Evolutionary conservation across 2,329 filamentous ascomycete genomes (phyloP), one percentile per base, ranked within the genome.

Genomic region (Microcyclospora pomicola): DNA sequence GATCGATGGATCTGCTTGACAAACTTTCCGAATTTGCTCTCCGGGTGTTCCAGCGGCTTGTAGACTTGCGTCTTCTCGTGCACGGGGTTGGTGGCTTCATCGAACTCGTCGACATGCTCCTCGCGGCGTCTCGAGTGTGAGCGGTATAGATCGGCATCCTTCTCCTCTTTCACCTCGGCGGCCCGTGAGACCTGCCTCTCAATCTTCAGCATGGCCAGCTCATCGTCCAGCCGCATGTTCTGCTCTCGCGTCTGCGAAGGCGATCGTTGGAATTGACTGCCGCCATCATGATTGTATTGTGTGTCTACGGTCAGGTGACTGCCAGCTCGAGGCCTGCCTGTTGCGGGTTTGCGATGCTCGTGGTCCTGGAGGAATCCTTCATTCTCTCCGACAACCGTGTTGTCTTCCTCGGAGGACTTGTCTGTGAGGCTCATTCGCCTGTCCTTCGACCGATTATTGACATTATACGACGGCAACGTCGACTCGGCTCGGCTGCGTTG

Each of bases 21-120:
- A 42, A 79, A 68, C 43, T 71, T 74, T 33, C 75, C 75, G 16
- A 82, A 58, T 11, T 62, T 72, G 9, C 71, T 80, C 9, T 67
- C 66, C 2, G 77, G 75, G 43, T 77, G 69, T 45, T 75, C 70
- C 0, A 75, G 72, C 0, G 77, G 76, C 48, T 72, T 73, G 57
- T 80, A 82, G 33, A 75, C 61, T 30, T 73, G 70, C 1, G 75
- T 67, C 50, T 74, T 73, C 53, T 82, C 76, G 49, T 82, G 77
- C 27, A 82, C 61, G 0, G 79, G 78, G 37, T 80, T 80, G 2
- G 78, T 82, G 15, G 73, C 72, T 33, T 69, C 66, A 45, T 80
- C 76, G 47, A 80, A 80, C 38, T 81, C 77, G 50, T 81, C 77
- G 3, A 79, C 60, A 2, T 69, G 67, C 14, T 79, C 73, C 1